Conservation (phyloP, 1,284 basidiomycete species). For the Moniliophthora roreri region DNA sequence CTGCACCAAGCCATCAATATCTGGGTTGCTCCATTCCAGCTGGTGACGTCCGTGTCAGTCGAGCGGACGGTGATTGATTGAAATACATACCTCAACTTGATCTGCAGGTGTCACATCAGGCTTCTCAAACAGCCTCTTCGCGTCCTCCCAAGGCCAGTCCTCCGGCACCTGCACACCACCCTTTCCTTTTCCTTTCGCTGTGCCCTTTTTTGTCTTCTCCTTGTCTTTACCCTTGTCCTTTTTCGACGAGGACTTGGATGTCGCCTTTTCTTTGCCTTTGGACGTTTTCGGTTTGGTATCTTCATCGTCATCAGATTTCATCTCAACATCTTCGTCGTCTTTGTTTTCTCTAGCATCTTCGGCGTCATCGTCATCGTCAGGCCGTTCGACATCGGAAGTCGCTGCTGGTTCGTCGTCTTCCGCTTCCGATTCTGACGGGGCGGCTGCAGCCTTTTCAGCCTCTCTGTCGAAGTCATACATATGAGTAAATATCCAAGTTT, state of each 20-base stretch:
- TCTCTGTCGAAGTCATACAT: constrained; percentile 22
- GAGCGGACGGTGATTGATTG: not conserved
- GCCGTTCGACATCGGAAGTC: constrained; percentile 28
- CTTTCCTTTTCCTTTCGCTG: constrained; percentile 51
- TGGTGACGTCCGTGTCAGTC: constrained; percentile 30
- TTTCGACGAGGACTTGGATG: constrained; percentile 3
- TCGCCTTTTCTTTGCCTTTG: constrained; percentile 18
- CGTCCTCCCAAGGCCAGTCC: constrained; percentile 96
- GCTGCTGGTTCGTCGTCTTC: constrained; percentile 21
- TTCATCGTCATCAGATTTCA: constrained; percentile 20
- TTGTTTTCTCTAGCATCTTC: constrained; percentile 21
- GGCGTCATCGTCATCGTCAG: constrained; percentile 21
- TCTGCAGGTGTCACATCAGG: constrained; percentile 89
- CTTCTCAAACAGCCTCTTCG: constrained; percentile 85
- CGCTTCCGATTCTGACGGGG: constrained; percentile 12
- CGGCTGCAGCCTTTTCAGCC: constrained; percentile 57
- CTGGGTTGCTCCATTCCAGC: constrained; percentile 94
- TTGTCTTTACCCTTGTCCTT: constrained; percentile 23
- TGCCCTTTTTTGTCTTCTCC: constrained; percentile 33
- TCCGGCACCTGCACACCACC: constrained; percentile 85
- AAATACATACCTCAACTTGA: constrained; percentile 73
- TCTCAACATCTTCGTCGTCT: constrained; percentile 28
- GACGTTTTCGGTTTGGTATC: constrained; percentile 26
- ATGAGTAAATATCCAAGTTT: not conserved
- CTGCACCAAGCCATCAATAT: constrained; percentile 91